Base-by-base conservation (phyloP, 2,329 filamentous ascomycete species). In the Colletotrichum liaoningense region DNA sequence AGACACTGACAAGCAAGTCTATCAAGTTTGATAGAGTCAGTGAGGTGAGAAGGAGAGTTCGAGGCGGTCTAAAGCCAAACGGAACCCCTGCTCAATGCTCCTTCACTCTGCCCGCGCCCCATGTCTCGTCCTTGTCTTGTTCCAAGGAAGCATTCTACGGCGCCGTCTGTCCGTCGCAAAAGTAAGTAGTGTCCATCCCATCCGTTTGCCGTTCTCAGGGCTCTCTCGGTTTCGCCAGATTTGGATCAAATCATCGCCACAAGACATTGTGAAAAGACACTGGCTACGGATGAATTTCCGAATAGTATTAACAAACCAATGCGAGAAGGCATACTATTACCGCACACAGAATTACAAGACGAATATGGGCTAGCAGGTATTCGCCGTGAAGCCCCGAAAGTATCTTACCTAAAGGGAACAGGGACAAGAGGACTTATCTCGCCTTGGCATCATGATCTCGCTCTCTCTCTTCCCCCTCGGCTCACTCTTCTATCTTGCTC, bases 31-130 rank as follows among this genome's bases (percentile, higher is more conserved):
- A 70, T 69, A 69, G 60, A 70, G 55, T 26, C 70, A 35, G 70
- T 57, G 60, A 70, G 54, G 67, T 65, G 24, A 70, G 70, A 55
- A 70, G 54, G 67, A 70, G 24, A 70, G 70, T 69, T 73, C 67
- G 55, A 70, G 70, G 70, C 70, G 70, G 67, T 73, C 70, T 73
- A 62, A 49, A 56, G 67, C 67, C 70, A 70, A 73, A 65, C 70
- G 52, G 38, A 63, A 69, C 67, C 70, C 70, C 60, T 73, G 70
- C 67, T 49, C 55, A 59, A 59, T 64, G 55, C 33, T 60, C 42
- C 26, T 65, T 54, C 22, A 57, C 52, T 58, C 38, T 65, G 52
- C 54, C 38, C 26, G 59, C 70, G 42, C 60, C 55, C 42, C 55
- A 56, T 65, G 66, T 59, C 54, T 46, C 56, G 49, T 52, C 69